Evolutionary conservation across 1,139 yeast genomes (phyloP).

Genomic region (Zhuliangozyma blackwelliae): DNA sequence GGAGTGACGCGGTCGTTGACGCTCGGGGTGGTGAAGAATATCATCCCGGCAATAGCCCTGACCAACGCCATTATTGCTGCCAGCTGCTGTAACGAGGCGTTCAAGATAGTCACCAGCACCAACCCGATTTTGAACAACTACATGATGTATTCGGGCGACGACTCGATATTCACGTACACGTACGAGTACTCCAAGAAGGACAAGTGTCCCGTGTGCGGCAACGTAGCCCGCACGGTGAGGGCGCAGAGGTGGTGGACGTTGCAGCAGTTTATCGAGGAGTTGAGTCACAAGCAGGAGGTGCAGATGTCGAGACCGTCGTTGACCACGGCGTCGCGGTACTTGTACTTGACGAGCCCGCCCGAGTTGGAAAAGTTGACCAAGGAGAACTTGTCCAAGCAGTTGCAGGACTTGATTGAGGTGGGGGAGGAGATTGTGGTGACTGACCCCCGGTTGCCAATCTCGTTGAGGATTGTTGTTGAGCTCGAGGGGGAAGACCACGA

Average conservation of each 20-base stretch:
- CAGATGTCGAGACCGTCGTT: constrained; percentile 51
- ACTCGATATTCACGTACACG: constrained; percentile 70
- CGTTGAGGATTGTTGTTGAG: constrained; percentile 22
- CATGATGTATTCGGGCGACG: constrained; percentile 83
- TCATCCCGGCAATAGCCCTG: constrained; percentile 91
- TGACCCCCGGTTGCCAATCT: constrained; percentile 52
- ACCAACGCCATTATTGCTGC: constrained; percentile 94
- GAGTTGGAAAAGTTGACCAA: constrained; percentile 47
- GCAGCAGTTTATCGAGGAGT: constrained; percentile 44
- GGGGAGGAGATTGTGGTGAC: constrained; percentile 56
- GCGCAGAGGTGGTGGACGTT: constrained; percentile 42
- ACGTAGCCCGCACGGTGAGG: constrained; percentile 26
- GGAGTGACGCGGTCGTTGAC: constrained; percentile 73
- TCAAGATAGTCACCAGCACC: constrained; percentile 67
- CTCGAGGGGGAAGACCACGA: constrained; percentile 20
- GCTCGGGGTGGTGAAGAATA: constrained; percentile 85
- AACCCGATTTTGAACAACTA: constrained; percentile 72
- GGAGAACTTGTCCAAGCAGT: constrained; percentile 35
- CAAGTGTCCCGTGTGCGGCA: constrained; percentile 76
- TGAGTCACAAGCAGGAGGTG: constrained; percentile 28
- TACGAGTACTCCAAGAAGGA: constrained; percentile 57
- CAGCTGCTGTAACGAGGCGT: constrained; percentile 82
- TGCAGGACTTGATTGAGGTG: constrained; percentile 35
- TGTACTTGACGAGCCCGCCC: constrained; percentile 53
- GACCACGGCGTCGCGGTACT: constrained; percentile 34